Percentiles rank a stretch among this genome's conserved stretches.
Evolutionary conservation across 148 eudicot species (phyloP).

Genomic region (Heliosperma pusillum): DNA sequence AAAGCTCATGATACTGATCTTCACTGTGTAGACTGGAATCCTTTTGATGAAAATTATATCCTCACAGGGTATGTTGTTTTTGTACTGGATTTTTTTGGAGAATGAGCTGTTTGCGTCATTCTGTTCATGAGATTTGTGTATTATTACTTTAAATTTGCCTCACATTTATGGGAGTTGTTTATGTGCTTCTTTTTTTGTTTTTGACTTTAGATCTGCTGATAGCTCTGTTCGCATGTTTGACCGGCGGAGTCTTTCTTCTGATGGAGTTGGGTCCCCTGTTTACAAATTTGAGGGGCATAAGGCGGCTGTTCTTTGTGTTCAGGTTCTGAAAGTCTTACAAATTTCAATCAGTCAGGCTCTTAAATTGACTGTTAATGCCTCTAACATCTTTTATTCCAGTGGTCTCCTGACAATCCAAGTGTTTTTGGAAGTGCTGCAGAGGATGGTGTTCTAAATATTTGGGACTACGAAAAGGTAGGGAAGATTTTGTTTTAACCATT

Average conservation of each 20-base stretch:
- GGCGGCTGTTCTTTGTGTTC: constrained; percentile 94
- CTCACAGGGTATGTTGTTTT: constrained; percentile 69
- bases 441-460: constrained; percentile 81
- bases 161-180: constrained; percentile 1
- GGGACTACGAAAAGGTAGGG: constrained; percentile 83
- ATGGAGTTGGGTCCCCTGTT: constrained; percentile 67
- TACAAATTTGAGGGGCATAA: constrained; percentile 86
- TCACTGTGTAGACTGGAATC: constrained; percentile 98
- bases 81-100: not conserved
- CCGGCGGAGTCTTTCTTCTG: constrained; percentile 62
- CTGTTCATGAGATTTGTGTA: not conserved
- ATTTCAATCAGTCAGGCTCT: not conserved
- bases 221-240: constrained; percentile 79
- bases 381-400: constrained; percentile 44
- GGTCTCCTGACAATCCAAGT: constrained; percentile 85
- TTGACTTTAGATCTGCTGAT: constrained; percentile 76
- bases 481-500: not conserved
- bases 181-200: not conserved
- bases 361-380: not conserved
- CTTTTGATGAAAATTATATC: constrained; percentile 77
- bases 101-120: not conserved
- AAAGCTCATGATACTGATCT: constrained; percentile 95
- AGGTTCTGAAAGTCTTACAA: constrained; percentile 37
- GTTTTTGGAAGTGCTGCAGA: constrained; percentile 95
- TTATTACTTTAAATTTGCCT: not conserved